Evolutionary conservation across 2,329 filamentous ascomycete genomes (phyloP).

Genomic region (Neofusicoccum parvum): DNA sequence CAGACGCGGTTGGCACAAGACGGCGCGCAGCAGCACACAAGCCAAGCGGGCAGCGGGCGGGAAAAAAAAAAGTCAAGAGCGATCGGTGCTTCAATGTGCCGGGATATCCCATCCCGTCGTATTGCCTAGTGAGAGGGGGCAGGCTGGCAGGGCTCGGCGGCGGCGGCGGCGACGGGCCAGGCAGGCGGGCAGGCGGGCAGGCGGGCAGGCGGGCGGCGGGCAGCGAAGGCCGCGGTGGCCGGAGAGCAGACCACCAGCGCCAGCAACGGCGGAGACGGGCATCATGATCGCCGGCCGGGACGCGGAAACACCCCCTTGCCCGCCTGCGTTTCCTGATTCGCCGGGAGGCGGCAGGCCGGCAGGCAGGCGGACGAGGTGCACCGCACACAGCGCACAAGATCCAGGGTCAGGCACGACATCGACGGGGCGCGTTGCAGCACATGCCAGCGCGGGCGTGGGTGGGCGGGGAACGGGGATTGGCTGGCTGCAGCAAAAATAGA

Average conservation of each 20-base stretch:
- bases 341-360: not conserved
- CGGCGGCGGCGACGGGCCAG: too few species aligned
- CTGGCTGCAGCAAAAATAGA: constrained; percentile 9
- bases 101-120: not conserved
- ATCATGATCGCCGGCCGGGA: not conserved
- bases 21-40: not conserved
- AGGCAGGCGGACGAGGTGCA: not conserved
- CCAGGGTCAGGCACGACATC: not conserved
- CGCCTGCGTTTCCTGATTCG: not conserved
- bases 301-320: not conserved
- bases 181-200: not conserved
- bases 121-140: not conserved
- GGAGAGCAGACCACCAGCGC: too few species aligned
- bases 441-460: not conserved
- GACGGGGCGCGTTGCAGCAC: too few species aligned
- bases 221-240: not conserved
- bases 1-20: not conserved
- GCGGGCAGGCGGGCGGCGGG: not conserved
- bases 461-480: not conserved
- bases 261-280: not conserved
- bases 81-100: not conserved
- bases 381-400: not conserved
- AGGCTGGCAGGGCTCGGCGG: not conserved
- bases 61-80: not conserved
- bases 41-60: not conserved